Base-by-base conservation (phyloP, 2,329 filamentous ascomycete genomes). In the Xylariaceae sp. region DNA sequence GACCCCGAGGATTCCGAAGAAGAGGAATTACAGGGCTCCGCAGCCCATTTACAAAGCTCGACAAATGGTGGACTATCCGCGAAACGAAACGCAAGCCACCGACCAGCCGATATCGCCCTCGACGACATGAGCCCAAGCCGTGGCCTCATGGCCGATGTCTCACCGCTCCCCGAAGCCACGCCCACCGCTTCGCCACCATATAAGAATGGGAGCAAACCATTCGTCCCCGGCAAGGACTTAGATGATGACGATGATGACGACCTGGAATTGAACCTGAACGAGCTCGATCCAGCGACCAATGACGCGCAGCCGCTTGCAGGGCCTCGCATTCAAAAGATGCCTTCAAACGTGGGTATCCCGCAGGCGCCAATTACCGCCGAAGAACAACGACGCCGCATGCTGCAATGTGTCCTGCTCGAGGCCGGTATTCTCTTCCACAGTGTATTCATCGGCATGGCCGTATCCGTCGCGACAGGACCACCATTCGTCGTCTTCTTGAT, bases 371-470 rank as follows among this genome's bases (percentile, higher is more conserved):
- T 56, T 54, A 70, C 64, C 29, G 62, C 77, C 38, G 75, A 87
- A 60, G 73, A 85, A 65, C 76, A 79, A 48, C 79, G 83, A 58
- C 77, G 83, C 10, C 76, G 85, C 53, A 75, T 91, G 55, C 70
- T 91, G 8, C 88, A 93, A 64, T 91, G 87, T 55, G 71, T 92
- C 37, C 75, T 93, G 20, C 77, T 93, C 3, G 88, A 92, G 67
- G 86, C 86, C 0, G 88, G 88, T 17, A 92, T 93, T 50, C 75
- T 93, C 14, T 92, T 92, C 62, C 88, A 93, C 69, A 87, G 82
- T 59, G 75, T 93, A 43, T 93, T 93, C 60, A 92, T 93, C 56
- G 88, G 88, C 50, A 91, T 92, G 86, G 86, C 88, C 4, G 75
- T 93, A 22, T 89, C 85, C 1, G 88, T 93, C 1, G 83, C 88